Conservation (phyloP, 768 basidiomycete genomes). For the Jaapia argillacea region DNA sequence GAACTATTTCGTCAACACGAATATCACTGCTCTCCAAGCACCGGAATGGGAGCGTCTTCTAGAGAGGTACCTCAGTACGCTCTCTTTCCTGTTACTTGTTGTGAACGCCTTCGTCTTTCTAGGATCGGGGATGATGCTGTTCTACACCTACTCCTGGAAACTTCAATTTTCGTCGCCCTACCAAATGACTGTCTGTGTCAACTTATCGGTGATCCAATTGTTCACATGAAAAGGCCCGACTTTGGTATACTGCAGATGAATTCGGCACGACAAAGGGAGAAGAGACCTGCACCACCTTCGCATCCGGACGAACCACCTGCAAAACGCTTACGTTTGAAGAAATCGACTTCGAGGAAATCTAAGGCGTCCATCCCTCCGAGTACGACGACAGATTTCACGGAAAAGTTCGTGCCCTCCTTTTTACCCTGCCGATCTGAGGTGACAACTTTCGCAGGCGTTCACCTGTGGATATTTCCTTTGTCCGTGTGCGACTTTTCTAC, state of each 20-base stretch:
- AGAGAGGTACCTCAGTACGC: constrained; percentile 34
- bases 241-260: neutral
- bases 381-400: too few relatives aligned
- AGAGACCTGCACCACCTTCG: constrained; percentile 13
- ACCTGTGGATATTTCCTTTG: constrained; percentile 41
- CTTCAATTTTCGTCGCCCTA: constrained; percentile 65
- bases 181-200: constrained; percentile 84
- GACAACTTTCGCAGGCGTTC: neutral
- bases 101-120: too few relatives aligned
- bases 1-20: constrained; percentile 65
- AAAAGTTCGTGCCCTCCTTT: too few relatives aligned
- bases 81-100: constrained; percentile 1
- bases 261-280: neutral
- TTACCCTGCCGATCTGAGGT: too few relatives aligned
- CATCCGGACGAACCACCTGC: constrained; percentile 12
- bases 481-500: constrained; percentile 59
- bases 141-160: constrained; percentile 67
- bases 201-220: constrained; percentile 63
- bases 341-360: too few relatives aligned
- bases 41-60: constrained; percentile 61
- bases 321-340: constrained; percentile 18
- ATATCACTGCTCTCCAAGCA: constrained; percentile 54
- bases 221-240: constrained; percentile 26
- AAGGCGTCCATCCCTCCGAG: too few relatives aligned
- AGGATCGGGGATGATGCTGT: constrained; percentile 76